phyloP scores from a whole-genome alignment of 495 filamentous ascomycete species.

The Sporormia fimetaria region DNA sequence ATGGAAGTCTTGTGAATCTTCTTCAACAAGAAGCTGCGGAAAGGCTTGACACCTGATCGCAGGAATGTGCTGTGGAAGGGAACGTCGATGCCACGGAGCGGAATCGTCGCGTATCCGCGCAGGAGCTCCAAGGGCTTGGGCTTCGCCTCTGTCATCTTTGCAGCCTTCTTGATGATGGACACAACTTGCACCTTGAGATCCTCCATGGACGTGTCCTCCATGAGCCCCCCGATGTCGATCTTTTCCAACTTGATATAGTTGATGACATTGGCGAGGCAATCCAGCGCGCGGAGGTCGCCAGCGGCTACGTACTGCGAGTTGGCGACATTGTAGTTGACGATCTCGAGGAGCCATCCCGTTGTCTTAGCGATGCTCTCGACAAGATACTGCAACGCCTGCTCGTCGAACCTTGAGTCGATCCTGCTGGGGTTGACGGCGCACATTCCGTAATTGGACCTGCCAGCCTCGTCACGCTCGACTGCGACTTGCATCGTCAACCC shows the following conservation, averaged over 20 bases:
- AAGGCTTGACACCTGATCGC: slow-evolving; percentile 94
- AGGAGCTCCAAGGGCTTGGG: slow-evolving; percentile 76
- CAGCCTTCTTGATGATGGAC: slow-evolving; percentile 76
- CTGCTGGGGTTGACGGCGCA: slow-evolving; percentile 96
- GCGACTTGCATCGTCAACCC: slow-evolving; percentile 99
- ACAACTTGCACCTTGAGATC: slow-evolving; percentile 71
- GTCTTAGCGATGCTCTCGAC: slow-evolving; percentile 85
- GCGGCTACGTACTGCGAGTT: slow-evolving; percentile 99
- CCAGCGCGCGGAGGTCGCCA: slow-evolving; percentile 89
- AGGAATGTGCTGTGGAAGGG: slow-evolving; percentile 98
- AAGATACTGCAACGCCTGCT: slow-evolving; percentile 89
- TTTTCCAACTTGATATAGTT: slow-evolving; percentile 94
- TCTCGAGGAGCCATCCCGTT: slow-evolving; percentile 90
- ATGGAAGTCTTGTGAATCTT: slow-evolving; percentile 99
- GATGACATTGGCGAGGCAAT: slow-evolving; percentile 80
- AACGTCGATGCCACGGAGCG: slow-evolving; percentile 92
- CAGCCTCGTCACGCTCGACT: slow-evolving; percentile 85
- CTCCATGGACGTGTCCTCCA: slow-evolving; percentile 70
- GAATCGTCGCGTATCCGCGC: slow-evolving; percentile 93
- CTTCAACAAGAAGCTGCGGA: slow-evolving; percentile 93
- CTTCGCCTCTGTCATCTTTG: slow-evolving; percentile 75
- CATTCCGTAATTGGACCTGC: slow-evolving; percentile 97
- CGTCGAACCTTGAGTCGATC: slow-evolving; percentile 95
- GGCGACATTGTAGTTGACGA: slow-evolving; percentile 98
- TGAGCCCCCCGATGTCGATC: slow-evolving; percentile 87